Percentiles rank a stretch among this genome's conserved stretches.
These are phyloP conservation scores for Coniferiporia weirii DNA, from an alignment of 1,284 basidiomycete genomes.

Conservation along the genomic window DNA sequence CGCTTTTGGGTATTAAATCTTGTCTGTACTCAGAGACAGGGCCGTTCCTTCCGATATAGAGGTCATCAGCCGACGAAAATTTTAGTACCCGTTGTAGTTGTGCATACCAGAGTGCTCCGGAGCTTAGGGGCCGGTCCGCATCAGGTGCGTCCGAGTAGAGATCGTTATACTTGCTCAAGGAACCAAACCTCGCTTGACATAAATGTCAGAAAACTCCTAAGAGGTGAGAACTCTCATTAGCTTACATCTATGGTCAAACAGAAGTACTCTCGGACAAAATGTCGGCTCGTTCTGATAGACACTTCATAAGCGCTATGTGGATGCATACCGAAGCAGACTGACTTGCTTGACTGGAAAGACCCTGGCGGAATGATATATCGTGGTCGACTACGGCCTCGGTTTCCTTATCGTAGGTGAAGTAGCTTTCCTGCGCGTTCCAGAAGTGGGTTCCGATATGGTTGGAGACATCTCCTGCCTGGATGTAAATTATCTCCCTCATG, in stretches of 20 bases:
- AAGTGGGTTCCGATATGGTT: constrained; percentile 73
- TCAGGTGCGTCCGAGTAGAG: constrained; percentile 32
- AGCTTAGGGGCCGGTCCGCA: constrained; percentile 24
- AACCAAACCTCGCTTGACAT: constrained; percentile 57
- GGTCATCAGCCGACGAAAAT: neutral
- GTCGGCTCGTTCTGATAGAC: constrained; percentile 46
- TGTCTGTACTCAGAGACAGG: constrained; percentile 47
- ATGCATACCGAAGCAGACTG: constrained; percentile 13
- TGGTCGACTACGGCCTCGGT: constrained; percentile 40
- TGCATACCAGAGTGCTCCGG: constrained; percentile 23
- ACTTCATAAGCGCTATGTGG: neutral
- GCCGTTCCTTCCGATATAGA: constrained; percentile 40
- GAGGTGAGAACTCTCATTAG: neutral
- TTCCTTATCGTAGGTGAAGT: constrained; percentile 49
- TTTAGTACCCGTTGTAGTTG: neutral
- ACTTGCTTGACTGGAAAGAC: constrained; percentile 41
- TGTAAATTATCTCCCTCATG: constrained; percentile 75
- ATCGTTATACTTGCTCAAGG: constrained; percentile 40
- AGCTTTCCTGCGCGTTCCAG: constrained; percentile 74
- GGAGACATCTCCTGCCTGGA: constrained; percentile 63
- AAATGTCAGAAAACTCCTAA: constrained; percentile 16
- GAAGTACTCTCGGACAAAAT: constrained; percentile 56
- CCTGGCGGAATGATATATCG: constrained; percentile 62
- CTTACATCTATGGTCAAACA: constrained; percentile 64
- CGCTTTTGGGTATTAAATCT: constrained; percentile 44